Base-by-base conservation (phyloP, 164 flowering plant genomes). In the Stephania cephalantha region DNA sequence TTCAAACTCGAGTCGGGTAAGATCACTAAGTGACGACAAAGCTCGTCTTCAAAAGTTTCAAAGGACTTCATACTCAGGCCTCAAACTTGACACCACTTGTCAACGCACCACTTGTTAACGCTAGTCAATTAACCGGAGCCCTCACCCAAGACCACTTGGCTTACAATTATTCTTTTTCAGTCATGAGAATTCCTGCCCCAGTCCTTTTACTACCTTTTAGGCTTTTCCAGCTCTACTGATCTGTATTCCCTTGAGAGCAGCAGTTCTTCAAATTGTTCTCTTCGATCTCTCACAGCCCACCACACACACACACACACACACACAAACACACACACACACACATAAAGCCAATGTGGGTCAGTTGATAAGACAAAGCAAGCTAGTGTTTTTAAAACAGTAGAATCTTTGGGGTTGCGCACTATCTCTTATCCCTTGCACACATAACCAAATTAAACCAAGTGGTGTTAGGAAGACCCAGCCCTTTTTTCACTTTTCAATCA, bases 401-500 rank as follows among this genome's bases (percentile, higher is more conserved):
- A 63, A 76, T 69, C 30, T 77, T 73, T 76, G 46, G 72, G 77
- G 63, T 42, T 25, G 50, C 53, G 71, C 35, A 79, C 44, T 48
- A 75, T 30, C 71, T 66, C 42, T 35, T 35, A 35, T 35, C 42
- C 42, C 42, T 35, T 35, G 42, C 42, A 35, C 1, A 35, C 42
- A 35, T 35, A 9, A 63, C 45, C 52, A 74, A 44, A 17, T 74
- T 35, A 65, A 66, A 30, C 31, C 29, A 66, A 66, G 42, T 68
- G 63, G 68, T 44, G 31, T 7, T 44, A 4, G 20, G 29, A 25
- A 66, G 46, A 77, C 53, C 70, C 74, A 72, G 72, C 75, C 72
- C 65, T 10, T 42, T 66, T 55, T 76, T 35, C 78, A 71, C 71
- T 76, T 76, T 76, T 72, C 66, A 76, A 35, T 71, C 10, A 76